phyloP scores from a whole-genome alignment of 1,284 basidiomycete species.

The Rhodotorula sp. region DNA sequence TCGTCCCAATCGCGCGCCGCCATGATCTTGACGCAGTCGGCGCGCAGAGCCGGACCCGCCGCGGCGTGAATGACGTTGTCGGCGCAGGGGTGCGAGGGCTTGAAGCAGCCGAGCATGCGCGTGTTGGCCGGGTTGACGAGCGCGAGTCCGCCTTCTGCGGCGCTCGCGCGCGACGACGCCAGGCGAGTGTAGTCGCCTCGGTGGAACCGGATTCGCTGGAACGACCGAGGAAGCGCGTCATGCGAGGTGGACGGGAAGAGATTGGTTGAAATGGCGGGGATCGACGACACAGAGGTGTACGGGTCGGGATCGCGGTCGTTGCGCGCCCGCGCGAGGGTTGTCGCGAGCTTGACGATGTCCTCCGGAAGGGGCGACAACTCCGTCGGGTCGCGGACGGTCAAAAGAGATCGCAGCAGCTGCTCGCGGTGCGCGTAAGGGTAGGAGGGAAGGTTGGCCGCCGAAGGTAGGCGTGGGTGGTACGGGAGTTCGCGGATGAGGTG shows the following conservation, averaged over 20 bases:
- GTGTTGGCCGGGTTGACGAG: slow-evolving; percentile 30
- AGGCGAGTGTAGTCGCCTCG: slow-evolving; percentile 6
- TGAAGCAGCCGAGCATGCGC: slow-evolving; percentile 33
- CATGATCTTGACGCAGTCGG: slow-evolving; percentile 16
- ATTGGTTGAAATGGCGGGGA: not conserved
- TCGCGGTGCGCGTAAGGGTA: not conserved
- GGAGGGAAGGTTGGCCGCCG: not conserved
- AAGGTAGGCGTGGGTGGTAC: not conserved
- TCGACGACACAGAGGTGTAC: not conserved
- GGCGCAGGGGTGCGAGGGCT: slow-evolving; percentile 27
- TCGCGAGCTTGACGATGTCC: not conserved
- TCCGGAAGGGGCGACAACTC: not conserved
- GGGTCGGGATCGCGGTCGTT: slow-evolving; percentile 4
- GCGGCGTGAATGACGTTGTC: slow-evolving; percentile 32
- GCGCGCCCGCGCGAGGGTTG: not conserved
- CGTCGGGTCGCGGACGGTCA: not conserved
- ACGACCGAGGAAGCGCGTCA: not conserved
- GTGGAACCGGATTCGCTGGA: not conserved
- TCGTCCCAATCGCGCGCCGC: not conserved
- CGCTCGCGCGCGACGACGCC: not conserved
- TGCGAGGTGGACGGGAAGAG: not conserved
- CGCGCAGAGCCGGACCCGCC: slow-evolving; percentile 17
- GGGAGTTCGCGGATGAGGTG: slow-evolving; percentile 2
- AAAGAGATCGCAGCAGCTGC: not conserved
- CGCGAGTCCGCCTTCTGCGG: not conserved